A percentile compares a stretch with the other conserved stretches of the same genome.
Conservation (phyloP, 2,329 filamentous ascomycete genomes). For the Cucurbitaria berberidis region DNA sequence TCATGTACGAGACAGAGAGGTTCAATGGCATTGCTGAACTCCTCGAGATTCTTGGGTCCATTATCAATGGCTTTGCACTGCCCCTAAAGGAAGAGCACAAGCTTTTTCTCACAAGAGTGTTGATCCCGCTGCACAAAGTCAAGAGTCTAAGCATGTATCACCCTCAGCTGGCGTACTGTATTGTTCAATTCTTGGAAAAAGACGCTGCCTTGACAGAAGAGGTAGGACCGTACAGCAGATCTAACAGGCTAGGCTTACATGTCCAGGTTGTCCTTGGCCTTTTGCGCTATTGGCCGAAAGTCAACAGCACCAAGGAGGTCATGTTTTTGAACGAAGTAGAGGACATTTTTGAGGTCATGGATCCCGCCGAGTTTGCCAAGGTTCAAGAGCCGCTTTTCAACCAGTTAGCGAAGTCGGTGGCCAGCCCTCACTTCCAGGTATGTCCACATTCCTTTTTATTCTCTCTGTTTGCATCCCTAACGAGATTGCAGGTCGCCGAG, state of each 20-base stretch:
- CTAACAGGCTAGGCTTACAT: conserved; percentile 20
- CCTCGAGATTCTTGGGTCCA: conserved; percentile 94
- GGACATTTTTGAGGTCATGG: conserved; percentile 99
- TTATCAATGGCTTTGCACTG: conserved; percentile 97
- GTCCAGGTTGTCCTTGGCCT: conserved; percentile 86
- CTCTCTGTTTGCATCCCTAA: not conserved
- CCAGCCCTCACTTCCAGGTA: conserved; percentile 95
- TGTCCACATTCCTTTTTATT: conserved; percentile 11
- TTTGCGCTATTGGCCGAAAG: conserved; percentile 97
- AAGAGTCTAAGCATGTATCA: conserved; percentile 99
- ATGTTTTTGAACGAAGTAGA: conserved; percentile 99
- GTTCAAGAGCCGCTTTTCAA: conserved; percentile 98
- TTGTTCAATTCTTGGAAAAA: conserved; percentile 98
- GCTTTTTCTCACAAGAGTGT: conserved; percentile 89
- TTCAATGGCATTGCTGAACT: conserved; percentile 98
- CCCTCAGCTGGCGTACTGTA: conserved; percentile 96
- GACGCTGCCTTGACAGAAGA: conserved; percentile 97
- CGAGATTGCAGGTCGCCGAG: conserved; percentile 73
- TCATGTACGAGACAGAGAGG: conserved; percentile 96
- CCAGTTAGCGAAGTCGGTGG: conserved; percentile 95
- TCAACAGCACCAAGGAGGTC: conserved; percentile 99
- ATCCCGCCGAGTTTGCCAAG: conserved; percentile 97
- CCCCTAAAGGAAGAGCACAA: conserved; percentile 99
- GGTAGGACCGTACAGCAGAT: conserved; percentile 57
- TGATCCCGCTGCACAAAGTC: conserved; percentile 95